Evolutionary conservation across 768 basidiomycete species (phyloP).

Genomic region (Cystobasidium onofrii): DNA sequence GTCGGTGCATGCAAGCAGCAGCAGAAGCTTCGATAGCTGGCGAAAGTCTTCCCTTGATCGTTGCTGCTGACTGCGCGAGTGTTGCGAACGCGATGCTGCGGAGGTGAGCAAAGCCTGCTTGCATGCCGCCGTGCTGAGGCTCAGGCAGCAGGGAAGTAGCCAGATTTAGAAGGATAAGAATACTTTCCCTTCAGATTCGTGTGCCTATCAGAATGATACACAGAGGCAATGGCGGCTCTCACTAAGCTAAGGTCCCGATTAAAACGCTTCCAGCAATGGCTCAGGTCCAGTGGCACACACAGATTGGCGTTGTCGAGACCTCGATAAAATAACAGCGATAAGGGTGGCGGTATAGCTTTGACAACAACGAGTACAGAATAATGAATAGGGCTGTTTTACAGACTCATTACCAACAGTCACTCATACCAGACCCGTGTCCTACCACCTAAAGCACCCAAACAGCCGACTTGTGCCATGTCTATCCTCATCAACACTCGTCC

Average conservation of each 20-base stretch:
- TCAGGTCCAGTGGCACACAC: too few relatives aligned
- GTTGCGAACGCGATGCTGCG: neutral
- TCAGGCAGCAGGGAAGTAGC: neutral
- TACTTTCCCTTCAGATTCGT: neutral
- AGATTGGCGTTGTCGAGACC: too few relatives aligned
- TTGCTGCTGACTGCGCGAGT: neutral
- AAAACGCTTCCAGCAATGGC: too few relatives aligned
- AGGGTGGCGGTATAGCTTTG: too few relatives aligned
- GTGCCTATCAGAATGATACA: too few relatives aligned
- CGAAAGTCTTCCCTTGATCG: neutral
- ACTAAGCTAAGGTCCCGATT: too few relatives aligned
- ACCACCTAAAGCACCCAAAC: constrained; percentile 27
- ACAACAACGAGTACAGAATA: too few relatives aligned
- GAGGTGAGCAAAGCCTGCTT: neutral
- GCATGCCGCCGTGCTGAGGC: too few relatives aligned
- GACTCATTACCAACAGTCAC: too few relatives aligned
- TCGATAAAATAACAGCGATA: too few relatives aligned
- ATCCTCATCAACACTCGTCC: constrained; percentile 11
- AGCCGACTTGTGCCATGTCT: constrained; percentile 15
- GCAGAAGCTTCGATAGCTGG: neutral
- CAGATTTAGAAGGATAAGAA: neutral
- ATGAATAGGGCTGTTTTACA: too few relatives aligned
- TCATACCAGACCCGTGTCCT: neutral
- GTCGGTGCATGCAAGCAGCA: neutral
- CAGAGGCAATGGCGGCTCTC: too few relatives aligned